Conservation (phyloP, 805 yeast genomes). For the Ogataea siamensis region DNA sequence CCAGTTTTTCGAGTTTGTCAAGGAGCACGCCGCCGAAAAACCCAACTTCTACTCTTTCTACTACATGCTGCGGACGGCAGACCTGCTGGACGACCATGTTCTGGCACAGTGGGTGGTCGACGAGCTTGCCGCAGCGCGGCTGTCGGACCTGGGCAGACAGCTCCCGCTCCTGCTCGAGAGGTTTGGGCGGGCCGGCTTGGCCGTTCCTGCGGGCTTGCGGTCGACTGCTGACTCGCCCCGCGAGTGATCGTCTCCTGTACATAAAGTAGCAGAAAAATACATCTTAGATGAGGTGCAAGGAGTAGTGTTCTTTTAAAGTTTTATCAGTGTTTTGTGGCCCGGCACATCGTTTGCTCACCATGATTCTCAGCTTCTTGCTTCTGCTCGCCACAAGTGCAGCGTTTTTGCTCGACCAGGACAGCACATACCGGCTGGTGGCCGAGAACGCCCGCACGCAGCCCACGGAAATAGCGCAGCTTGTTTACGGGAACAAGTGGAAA, state of each 20-base stretch:
- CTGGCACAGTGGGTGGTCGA: conserved; percentile 37
- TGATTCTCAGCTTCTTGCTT: background rate
- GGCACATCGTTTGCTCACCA: too few species aligned
- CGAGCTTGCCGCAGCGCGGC: conserved; percentile 35
- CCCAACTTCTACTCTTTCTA: conserved; percentile 54
- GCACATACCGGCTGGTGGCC: background rate
- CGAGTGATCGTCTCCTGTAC: too few species aligned
- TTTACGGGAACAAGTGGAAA: background rate
- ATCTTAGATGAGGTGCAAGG: conserved; percentile 5
- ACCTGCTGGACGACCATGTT: conserved; percentile 32
- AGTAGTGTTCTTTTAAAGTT: too few species aligned
- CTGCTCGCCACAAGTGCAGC: background rate
- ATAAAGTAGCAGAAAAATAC: too few species aligned
- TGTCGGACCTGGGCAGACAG: conserved; percentile 37
- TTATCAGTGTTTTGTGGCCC: too few species aligned
- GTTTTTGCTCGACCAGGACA: background rate
- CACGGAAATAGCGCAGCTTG: conserved; percentile 4
- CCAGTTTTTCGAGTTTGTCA: conserved; percentile 38
- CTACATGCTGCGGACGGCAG: conserved; percentile 43
- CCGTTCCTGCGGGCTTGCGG: background rate
- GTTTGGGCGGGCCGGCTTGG: background rate
- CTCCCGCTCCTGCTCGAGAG: conserved; percentile 37
- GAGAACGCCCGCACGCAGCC: background rate
- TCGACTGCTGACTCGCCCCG: too few species aligned
- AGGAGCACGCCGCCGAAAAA: conserved; percentile 23